Evolutionary conservation across 495 filamentous ascomycete genomes (phyloP).

Genomic region (Aspergillus conjunctus): DNA sequence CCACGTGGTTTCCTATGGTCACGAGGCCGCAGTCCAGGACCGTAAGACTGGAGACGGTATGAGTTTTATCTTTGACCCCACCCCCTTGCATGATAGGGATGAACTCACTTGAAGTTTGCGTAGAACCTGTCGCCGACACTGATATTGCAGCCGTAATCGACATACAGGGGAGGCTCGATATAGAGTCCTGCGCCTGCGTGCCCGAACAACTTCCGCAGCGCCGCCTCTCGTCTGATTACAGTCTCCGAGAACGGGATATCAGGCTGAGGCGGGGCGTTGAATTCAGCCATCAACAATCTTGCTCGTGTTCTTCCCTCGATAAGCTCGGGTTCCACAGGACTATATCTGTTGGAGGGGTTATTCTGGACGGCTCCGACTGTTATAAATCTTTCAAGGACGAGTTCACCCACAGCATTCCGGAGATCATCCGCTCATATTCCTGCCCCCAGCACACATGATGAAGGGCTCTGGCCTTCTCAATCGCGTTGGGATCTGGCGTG

Average conservation of each 20-base stretch:
- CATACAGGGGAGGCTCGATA: slow-evolving; percentile 38
- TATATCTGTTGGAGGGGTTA: neutral
- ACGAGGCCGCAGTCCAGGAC: slow-evolving; percentile 50
- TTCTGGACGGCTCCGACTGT: no score
- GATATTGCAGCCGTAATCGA: slow-evolving; percentile 52
- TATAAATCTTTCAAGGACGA: no score
- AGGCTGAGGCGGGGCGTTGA: neutral
- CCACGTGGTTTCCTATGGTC: slow-evolving; percentile 44
- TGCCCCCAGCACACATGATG: neutral
- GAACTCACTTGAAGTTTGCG: slow-evolving; percentile 46
- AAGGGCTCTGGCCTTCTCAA: neutral
- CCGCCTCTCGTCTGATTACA: neutral
- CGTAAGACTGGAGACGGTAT: slow-evolving; percentile 31
- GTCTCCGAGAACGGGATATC: neutral
- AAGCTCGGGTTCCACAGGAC: neutral
- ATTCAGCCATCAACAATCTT: neutral
- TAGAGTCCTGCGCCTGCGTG: neutral
- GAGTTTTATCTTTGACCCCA: no score
- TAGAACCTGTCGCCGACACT: slow-evolving; percentile 43
- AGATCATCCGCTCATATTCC: slow-evolving; percentile 2
- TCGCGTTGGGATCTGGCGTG: neutral
- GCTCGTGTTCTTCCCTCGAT: slow-evolving; percentile 1
- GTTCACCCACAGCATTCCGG: neutral
- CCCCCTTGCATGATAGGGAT: neutral
- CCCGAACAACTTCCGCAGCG: neutral